Percentiles rank a stretch among this genome's conserved stretches.
Evolutionary conservation across 768 basidiomycete genomes (phyloP).

Genomic region (Suillus variegatus): DNA sequence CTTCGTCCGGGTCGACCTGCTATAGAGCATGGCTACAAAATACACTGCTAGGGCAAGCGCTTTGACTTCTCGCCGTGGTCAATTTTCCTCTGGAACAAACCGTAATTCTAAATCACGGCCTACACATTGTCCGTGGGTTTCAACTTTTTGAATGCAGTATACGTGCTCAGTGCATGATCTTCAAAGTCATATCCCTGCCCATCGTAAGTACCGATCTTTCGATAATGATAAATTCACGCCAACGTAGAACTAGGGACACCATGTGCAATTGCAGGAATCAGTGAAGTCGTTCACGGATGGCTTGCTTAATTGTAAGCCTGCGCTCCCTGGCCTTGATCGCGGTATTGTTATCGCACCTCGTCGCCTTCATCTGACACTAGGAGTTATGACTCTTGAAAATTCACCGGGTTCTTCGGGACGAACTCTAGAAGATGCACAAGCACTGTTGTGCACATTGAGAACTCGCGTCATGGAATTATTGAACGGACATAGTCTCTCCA

Average conservation of each 20-base stretch:
- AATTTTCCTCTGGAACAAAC: slow-evolving; percentile 1
- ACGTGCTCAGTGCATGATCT: neutral
- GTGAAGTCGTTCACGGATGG: slow-evolving; percentile 38
- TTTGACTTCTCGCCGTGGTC: neutral
- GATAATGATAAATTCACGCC: slow-evolving; percentile 13
- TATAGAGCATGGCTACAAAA: slow-evolving; percentile 1
- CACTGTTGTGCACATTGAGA: slow-evolving; percentile 39
- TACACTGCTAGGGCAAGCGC: neutral
- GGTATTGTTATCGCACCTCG: slow-evolving; percentile 57
- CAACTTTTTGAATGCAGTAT: neutral
- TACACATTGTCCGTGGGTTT: slow-evolving; percentile 27
- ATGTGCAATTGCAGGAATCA: slow-evolving; percentile 36
- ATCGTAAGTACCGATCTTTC: slow-evolving; percentile 34
- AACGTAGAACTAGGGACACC: slow-evolving; percentile 37
- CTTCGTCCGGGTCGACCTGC: neutral
- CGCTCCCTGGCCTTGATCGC: slow-evolving; percentile 53
- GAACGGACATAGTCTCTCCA: slow-evolving; percentile 28
- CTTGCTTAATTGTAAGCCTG: slow-evolving; percentile 26
- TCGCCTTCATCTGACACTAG: slow-evolving; percentile 73
- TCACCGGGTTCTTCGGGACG: slow-evolving; percentile 17
- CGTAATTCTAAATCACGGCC: slow-evolving; percentile 14
- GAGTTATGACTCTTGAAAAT: slow-evolving; percentile 63
- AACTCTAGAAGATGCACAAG: slow-evolving; percentile 44
- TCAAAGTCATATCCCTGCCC: slow-evolving; percentile 32
- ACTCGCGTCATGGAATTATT: slow-evolving; percentile 47